Evolutionary conservation across 2,329 filamentous ascomycete species (phyloP), one percentile per base, ranked within the genome.

Genomic region (Pseudogymnoascus sp.): DNA sequence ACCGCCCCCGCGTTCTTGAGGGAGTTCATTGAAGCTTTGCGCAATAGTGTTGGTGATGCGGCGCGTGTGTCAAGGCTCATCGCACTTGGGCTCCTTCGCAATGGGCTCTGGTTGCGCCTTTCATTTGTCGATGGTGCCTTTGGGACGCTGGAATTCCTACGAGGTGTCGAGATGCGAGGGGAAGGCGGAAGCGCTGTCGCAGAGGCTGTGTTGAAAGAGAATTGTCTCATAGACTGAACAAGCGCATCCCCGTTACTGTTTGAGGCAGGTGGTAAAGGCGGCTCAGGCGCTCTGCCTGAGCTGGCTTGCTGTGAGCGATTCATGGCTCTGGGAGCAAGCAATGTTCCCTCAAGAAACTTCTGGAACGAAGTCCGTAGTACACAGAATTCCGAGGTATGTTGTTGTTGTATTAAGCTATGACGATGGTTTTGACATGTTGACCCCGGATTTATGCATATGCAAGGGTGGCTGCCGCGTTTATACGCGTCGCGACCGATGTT

Each of bases 181-280:
- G 61, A 63, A 62, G 56, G 59, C 1, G 56, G 64, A 15, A 59
- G 62, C 37, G 61, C 40, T 35, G 62, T 60, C 15, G 60, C 40
- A 31, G 62, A 60, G 21, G 60, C 65, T 26, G 53, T 44, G 59
- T 38, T 65, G 40, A 70, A 65, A 9, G 71, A 71, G 59, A 82
- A 77, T 62, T 78, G 77, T 64, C 75, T 74, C 61, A 82, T 73
- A 26, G 79, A 79, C 62, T 75, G 74, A 37, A 76, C 71, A 65
- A 80, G 70, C 60, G 74, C 76, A 59, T 64, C 65, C 33, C 65
- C 56, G n/a, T 60, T 61, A 40, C 33, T 46, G 63, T 65, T 65
- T 65, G 60, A 63, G 60, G 61, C 59, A 33, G 35, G 50, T 50
- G 61, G 62, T 11, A 63, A 38, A 63, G 61, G 60, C 37, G 63